Conservation (phyloP, 192 early-diverging fungal genomes). For the Coemansia sp. region DNA sequence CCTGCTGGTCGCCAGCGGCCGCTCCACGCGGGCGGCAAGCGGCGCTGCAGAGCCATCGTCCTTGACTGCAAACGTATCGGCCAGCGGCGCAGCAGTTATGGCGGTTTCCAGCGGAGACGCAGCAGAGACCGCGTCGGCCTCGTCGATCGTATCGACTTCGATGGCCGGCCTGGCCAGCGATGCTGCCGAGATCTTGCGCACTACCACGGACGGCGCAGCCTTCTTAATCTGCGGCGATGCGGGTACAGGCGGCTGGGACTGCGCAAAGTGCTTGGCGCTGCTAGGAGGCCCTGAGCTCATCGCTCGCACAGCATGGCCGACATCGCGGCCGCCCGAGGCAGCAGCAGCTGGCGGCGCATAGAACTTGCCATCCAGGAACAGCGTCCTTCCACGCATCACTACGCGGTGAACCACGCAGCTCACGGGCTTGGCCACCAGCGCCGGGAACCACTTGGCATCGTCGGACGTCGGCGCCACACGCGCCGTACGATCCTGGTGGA, state of each 20-base stretch:
- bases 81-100: background rate
- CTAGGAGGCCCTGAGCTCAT: slow-evolving; percentile 43
- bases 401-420: slow-evolving; percentile 85
- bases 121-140: slow-evolving; percentile 16
- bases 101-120: slow-evolving; percentile 2
- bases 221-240: slow-evolving; percentile 7
- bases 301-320: slow-evolving; percentile 42
- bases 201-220: background rate
- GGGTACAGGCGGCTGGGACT: background rate
- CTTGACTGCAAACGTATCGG: background rate
- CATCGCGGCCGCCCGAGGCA: slow-evolving; percentile 49
- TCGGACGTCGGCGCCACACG: slow-evolving; percentile 42
- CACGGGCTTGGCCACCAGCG: slow-evolving; percentile 61
- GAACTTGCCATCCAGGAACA: slow-evolving; percentile 82
- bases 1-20: slow-evolving; percentile 18
- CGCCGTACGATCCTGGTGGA: slow-evolving; percentile 80
- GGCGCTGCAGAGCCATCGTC: background rate
- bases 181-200: slow-evolving; percentile 4
- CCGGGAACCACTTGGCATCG: slow-evolving; percentile 49
- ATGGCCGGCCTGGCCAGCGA: slow-evolving; percentile 5
- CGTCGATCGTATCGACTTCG: slow-evolving; percentile 21
- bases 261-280: slow-evolving; percentile 41
- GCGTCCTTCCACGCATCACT: slow-evolving; percentile 81
- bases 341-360: slow-evolving; percentile 41
- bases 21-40: slow-evolving; percentile 9